Conservation (phyloP, 352 stramenopile species). For the Poterioochromonas sp. region DNA sequence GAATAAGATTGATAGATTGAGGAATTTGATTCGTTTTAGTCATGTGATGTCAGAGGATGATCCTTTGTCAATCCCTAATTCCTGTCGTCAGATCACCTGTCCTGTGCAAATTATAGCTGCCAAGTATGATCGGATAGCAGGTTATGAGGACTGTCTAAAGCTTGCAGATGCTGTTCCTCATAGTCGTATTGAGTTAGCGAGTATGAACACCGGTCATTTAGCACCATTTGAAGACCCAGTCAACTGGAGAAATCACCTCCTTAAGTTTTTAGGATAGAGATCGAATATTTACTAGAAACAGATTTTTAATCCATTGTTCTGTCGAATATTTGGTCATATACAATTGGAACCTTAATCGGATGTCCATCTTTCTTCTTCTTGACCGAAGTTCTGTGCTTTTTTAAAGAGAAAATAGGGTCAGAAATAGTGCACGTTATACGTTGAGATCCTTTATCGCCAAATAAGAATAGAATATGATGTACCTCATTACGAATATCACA, state of each 20-base stretch:
- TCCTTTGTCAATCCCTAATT: neutral
- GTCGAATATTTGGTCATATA: no score
- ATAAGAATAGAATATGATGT: no score
- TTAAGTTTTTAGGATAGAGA: constrained; percentile 24
- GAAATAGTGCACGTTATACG: no score
- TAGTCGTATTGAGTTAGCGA: neutral
- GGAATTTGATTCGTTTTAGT: neutral
- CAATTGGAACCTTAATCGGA: no score
- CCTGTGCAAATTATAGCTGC: constrained; percentile 20
- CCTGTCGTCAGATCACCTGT: neutral
- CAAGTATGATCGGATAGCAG: neutral
- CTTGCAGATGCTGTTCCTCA: neutral
- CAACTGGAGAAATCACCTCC: neutral
- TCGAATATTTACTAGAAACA: no score
- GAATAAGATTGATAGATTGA: neutral
- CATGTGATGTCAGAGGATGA: neutral
- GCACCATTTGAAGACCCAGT: constrained; percentile 5
- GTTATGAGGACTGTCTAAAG: neutral
- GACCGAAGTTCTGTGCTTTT: no score
- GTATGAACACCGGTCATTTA: neutral
- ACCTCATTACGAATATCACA: no score
- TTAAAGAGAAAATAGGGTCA: no score
- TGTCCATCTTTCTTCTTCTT: no score
- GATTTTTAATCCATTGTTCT: no score
- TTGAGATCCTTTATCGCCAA: no score